These are phyloP conservation scores for Albatrellus ellisii DNA, from an alignment of 768 basidiomycete species.

Conservation along the genomic window DNA sequence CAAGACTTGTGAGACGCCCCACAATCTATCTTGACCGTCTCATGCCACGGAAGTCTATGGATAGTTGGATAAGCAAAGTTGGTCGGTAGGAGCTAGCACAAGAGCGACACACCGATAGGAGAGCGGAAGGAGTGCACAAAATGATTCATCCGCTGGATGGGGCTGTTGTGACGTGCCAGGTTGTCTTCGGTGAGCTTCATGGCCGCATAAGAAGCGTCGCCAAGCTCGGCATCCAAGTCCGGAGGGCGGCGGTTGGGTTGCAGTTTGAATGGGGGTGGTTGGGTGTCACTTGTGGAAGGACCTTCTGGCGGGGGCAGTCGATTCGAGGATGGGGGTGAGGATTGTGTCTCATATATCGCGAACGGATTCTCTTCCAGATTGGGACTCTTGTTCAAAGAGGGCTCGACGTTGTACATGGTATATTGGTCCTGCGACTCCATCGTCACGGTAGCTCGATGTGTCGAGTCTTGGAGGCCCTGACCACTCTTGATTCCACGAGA, in stretches of 20 bases:
- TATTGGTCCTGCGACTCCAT: slow-evolving; percentile 13
- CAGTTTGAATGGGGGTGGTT: neutral
- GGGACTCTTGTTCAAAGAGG: neutral
- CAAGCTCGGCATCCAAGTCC: neutral
- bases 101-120: slow-evolving; percentile 6
- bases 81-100: too few species aligned
- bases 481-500: slow-evolving; percentile 3
- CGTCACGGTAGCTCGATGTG: slow-evolving; percentile 4
- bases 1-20: too few species aligned
- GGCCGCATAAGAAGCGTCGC: neutral
- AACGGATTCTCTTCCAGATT: neutral
- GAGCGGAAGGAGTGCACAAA: slow-evolving; percentile 1
- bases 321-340: neutral
- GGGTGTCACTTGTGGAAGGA: neutral
- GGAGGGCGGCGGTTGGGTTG: slow-evolving; percentile 9
- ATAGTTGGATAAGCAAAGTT: too few species aligned
- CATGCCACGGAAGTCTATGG: too few species aligned
- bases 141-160: neutral
- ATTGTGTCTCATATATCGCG: too few species aligned
- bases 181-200: neutral
- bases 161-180: slow-evolving; percentile 3
- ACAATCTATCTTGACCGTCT: too few species aligned
- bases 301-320: neutral
- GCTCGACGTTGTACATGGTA: slow-evolving; percentile 8
- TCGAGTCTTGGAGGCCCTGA: slow-evolving; percentile 4